These are phyloP conservation scores for Aspergillus luchuensis DNA, from an alignment of 2,329 filamentous ascomycete genomes.

Conservation along the genomic window DNA sequence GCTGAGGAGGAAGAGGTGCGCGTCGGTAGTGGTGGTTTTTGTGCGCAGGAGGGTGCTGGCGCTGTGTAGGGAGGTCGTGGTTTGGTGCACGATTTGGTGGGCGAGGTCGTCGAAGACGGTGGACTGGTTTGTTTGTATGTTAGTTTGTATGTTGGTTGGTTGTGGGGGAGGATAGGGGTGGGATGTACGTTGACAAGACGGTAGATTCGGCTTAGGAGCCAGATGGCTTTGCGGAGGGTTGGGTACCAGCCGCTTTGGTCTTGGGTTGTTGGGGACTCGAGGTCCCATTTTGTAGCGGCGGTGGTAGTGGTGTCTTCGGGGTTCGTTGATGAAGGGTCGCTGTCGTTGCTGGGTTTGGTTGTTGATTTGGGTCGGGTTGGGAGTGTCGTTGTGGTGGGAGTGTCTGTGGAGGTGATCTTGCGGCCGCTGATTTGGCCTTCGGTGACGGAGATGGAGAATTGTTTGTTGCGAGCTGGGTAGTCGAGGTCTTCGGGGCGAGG, in stretches of 20 bases:
- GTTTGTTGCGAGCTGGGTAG: constrained; percentile 58
- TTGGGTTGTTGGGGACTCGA: constrained; percentile 54
- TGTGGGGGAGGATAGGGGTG: background rate
- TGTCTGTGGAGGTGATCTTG: constrained; percentile 47
- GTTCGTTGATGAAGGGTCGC: constrained; percentile 46
- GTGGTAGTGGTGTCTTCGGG: constrained; percentile 9
- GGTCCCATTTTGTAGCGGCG: constrained; percentile 47
- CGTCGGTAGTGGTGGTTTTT: constrained; percentile 66
- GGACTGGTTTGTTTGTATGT: constrained; percentile 46
- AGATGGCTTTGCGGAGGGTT: constrained; percentile 67
- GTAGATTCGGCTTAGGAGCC: constrained; percentile 69
- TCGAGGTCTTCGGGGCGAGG: constrained; percentile 67
- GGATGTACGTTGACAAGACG: constrained; percentile 63
- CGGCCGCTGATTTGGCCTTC: constrained; percentile 57
- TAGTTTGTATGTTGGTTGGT: no score
- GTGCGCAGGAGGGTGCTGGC: constrained; percentile 72
- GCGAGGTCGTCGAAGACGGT: constrained; percentile 72
- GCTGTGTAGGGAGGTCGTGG: constrained; percentile 77
- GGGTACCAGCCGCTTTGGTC: constrained; percentile 66
- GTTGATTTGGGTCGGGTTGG: constrained; percentile 52
- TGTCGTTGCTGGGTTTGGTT: constrained; percentile 52
- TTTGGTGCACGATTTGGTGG: constrained; percentile 85
- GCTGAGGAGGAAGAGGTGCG: constrained; percentile 89
- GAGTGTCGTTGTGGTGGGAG: constrained; percentile 15
- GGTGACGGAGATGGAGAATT: constrained; percentile 43